Percentiles rank a stretch among this genome's conserved stretches.
phyloP scores from a whole-genome alignment of 306 rosid genomes.

The Erythrophleum fordii region DNA sequence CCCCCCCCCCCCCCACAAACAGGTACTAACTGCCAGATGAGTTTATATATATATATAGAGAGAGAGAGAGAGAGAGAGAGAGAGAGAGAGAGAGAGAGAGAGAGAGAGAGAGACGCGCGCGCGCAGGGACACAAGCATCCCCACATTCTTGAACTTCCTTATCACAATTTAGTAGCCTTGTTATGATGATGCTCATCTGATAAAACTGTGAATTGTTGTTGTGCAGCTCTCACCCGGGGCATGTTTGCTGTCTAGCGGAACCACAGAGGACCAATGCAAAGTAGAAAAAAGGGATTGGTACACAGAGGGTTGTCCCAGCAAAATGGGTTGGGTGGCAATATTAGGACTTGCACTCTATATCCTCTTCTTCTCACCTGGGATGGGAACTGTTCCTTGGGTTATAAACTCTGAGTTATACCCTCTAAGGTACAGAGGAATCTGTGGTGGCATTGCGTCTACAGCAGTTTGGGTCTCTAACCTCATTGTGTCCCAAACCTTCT shows the following conservation, averaged over 20 bases:
- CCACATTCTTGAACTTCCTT: neutral
- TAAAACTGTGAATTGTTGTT: neutral
- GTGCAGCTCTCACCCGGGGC: slow-evolving; percentile 67
- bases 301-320: slow-evolving; percentile 66
- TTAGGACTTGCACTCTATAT: slow-evolving; percentile 57
- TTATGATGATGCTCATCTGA: neutral
- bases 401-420: slow-evolving; percentile 76
- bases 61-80: too few relatives aligned
- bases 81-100: too few relatives aligned
- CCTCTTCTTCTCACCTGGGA: slow-evolving; percentile 66
- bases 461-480: slow-evolving; percentile 64
- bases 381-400: slow-evolving; percentile 79
- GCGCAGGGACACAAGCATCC: neutral
- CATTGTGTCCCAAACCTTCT: slow-evolving; percentile 65
- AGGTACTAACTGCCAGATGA: too few relatives aligned
- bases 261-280: slow-evolving; percentile 38
- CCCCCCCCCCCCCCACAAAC: too few relatives aligned
- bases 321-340: slow-evolving; percentile 45
- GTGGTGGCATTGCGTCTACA: slow-evolving; percentile 74
- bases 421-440: slow-evolving; percentile 56
- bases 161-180: neutral
- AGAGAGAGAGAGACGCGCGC: too few relatives aligned
- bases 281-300: slow-evolving; percentile 54
- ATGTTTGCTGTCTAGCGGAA: slow-evolving; percentile 52
- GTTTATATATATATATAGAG: too few relatives aligned